Base-by-base conservation (phyloP, 1,284 basidiomycete genomes). In the Leccinum fallax region DNA sequence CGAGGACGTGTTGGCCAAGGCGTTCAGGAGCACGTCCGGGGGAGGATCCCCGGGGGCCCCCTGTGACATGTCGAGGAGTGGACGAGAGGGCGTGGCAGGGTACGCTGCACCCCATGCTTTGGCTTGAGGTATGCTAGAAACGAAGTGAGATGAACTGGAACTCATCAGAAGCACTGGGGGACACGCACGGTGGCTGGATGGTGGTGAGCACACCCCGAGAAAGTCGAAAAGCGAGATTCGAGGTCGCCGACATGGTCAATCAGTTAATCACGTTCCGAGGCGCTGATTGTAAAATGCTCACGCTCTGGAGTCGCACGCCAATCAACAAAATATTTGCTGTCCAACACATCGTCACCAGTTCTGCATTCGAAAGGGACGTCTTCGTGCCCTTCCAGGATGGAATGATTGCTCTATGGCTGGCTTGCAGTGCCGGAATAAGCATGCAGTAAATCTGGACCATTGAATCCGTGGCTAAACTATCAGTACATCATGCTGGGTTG, bases 41-140 rank as follows among this genome's bases (percentile, higher is more conserved):
- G 93, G 92, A 0, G 87, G 84, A 1, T 78, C 79, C 3, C 88
- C 87, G 0, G 92, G 93, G 0, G 88, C 86, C 28, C 90, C 90
- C 74, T 93, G 92, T 0, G 89, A 88, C 79, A 94, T 87, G 71
- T 93, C 88, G 7, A 94, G 80, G 0, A 93, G 76, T 0, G 86
- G 87, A 2, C 75, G 78, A 19, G 63, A 73, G 11, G 72, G 73
- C 0, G 80, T 81, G 0, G 80, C 70, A 5, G 67, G 66, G 75
- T 88, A 92, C 8, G 73, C 67, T 7, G 72, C 68, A 0, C 81
- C 86, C 91, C 91, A 93, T 74, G 80, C 79, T 63, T 86, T 84
- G 13, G 89, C 90, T 57, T 82, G 81, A 0, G 90, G 87, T 59
- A 93, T 91, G 1, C 90, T 91, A 66, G 8, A 32, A 52, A 52